These are phyloP conservation scores for Dissophora globulifera DNA, from an alignment of 192 early-diverging fungal genomes.

Conservation along the genomic window DNA sequence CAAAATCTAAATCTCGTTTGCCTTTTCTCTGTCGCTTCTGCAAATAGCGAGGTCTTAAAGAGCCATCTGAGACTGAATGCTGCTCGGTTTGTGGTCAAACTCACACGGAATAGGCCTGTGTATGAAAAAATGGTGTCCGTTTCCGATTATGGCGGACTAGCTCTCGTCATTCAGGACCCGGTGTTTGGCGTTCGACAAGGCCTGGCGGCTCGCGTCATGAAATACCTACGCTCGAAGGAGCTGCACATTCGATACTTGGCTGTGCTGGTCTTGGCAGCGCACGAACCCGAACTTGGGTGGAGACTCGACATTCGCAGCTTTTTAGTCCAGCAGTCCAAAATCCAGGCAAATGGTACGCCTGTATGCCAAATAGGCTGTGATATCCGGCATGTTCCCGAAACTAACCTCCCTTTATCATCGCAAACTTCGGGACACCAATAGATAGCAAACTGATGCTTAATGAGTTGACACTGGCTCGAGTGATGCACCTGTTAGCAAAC, in stretches of 20 bases:
- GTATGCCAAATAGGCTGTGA: too few species aligned
- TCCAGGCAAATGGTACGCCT: slow-evolving; percentile 33
- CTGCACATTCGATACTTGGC: slow-evolving; percentile 79
- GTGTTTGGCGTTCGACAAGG: slow-evolving; percentile 82
- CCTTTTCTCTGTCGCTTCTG: too few species aligned
- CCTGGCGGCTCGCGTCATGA: slow-evolving; percentile 77
- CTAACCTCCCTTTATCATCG: too few species aligned
- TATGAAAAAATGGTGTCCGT: slow-evolving; percentile 67
- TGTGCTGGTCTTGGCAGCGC: slow-evolving; percentile 81
- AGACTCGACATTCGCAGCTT: slow-evolving; percentile 68
- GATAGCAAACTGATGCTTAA: slow-evolving; percentile 57
- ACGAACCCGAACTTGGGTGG: slow-evolving; percentile 84
- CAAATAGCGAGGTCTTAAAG: slow-evolving; percentile 47
- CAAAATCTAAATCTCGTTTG: neutral
- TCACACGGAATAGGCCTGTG: slow-evolving; percentile 57
- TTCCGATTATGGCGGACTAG: slow-evolving; percentile 66
- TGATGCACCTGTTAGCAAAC: slow-evolving; percentile 83
- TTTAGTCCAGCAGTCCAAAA: slow-evolving; percentile 39
- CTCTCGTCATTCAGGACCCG: slow-evolving; percentile 78
- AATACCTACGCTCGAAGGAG: slow-evolving; percentile 65
- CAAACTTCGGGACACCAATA: neutral
- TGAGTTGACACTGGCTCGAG: slow-evolving; percentile 67
- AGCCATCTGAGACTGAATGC: slow-evolving; percentile 78
- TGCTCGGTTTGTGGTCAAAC: slow-evolving; percentile 69
- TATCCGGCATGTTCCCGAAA: too few species aligned